Percentiles rank a stretch among this genome's conserved stretches.
Evolutionary conservation across 495 filamentous ascomycete species (phyloP).

Genomic region (Penicillium egyptiacum): DNA sequence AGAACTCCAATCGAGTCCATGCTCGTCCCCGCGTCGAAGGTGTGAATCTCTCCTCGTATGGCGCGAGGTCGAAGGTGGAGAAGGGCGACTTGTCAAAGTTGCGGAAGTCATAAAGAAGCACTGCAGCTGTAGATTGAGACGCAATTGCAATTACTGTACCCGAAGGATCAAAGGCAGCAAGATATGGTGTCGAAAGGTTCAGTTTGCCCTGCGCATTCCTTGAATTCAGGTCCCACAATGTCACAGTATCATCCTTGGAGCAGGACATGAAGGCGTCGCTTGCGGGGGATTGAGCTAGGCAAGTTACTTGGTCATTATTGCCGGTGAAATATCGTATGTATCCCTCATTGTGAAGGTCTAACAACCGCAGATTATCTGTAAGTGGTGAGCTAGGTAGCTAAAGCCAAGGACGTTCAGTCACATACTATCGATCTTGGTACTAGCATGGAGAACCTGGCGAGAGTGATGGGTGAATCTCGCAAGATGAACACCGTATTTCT

Average conservation of each 20-base stretch:
- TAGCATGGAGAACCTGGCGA: constrained; percentile 87
- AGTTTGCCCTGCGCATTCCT: constrained; percentile 74
- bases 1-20: constrained; percentile 90
- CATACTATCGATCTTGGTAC: constrained; percentile 80
- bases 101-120: constrained; percentile 89
- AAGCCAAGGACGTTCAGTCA: background rate
- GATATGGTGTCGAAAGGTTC: constrained; percentile 70
- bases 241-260: constrained; percentile 81
- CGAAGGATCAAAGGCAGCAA: constrained; percentile 84
- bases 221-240: constrained; percentile 79
- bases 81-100: constrained; percentile 93
- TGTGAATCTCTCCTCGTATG: constrained; percentile 56
- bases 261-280: constrained; percentile 90
- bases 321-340: constrained; percentile 95
- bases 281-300: constrained; percentile 60
- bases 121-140: constrained; percentile 67
- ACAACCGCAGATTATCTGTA: constrained; percentile 77
- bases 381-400: constrained; percentile 7
- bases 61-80: constrained; percentile 73
- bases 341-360: constrained; percentile 90
- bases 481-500: constrained; percentile 94
- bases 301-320: constrained; percentile 80
- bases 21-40: constrained; percentile 49
- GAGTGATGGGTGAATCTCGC: constrained; percentile 91
- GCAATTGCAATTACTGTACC: constrained; percentile 90